Conservation (phyloP, 1,139 yeast genomes). For the Taphrina pruni region DNA sequence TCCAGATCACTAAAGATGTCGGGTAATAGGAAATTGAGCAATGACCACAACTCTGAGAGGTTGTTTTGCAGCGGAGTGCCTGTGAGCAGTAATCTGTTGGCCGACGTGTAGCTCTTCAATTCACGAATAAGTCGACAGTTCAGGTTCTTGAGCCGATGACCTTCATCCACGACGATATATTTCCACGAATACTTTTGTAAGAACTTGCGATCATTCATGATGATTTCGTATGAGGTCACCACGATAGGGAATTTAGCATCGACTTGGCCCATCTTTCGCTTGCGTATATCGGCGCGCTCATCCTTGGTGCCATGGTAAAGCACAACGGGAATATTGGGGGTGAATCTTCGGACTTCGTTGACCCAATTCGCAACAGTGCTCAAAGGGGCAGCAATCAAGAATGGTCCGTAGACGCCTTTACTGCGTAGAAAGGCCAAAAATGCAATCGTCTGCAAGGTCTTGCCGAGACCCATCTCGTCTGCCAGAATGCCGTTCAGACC, state of each 20-base stretch:
- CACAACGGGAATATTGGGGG: constrained; percentile 70
- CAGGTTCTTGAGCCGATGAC: constrained; percentile 85
- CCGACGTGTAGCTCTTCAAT: constrained; percentile 64
- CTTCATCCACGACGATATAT: constrained; percentile 91
- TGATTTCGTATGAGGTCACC: constrained; percentile 81
- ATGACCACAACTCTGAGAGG: constrained; percentile 53
- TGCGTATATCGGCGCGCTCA: constrained; percentile 58
- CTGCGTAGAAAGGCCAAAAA: constrained; percentile 77
- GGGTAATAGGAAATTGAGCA: constrained; percentile 85
- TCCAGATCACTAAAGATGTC: constrained; percentile 84
- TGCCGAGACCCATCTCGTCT: constrained; percentile 97
- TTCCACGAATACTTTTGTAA: constrained; percentile 70
- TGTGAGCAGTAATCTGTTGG: constrained; percentile 76
- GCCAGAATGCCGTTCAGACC: constrained; percentile 95
- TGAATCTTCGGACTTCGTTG: constrained; percentile 69
- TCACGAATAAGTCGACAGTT: constrained; percentile 75
- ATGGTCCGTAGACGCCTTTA: constrained; percentile 81
- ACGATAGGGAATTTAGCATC: constrained; percentile 58
- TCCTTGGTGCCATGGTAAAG: constrained; percentile 71
- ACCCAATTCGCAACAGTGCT: constrained; percentile 88
- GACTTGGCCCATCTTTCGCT: constrained; percentile 50
- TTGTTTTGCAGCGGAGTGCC: constrained; percentile 55
- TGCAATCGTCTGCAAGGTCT: constrained; percentile 85
- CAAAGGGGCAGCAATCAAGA: constrained; percentile 82
- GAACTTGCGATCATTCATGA: constrained; percentile 67